Evolutionary conservation across 768 basidiomycete species (phyloP).

Genomic region (Cantharellus cinnabarinus): DNA sequence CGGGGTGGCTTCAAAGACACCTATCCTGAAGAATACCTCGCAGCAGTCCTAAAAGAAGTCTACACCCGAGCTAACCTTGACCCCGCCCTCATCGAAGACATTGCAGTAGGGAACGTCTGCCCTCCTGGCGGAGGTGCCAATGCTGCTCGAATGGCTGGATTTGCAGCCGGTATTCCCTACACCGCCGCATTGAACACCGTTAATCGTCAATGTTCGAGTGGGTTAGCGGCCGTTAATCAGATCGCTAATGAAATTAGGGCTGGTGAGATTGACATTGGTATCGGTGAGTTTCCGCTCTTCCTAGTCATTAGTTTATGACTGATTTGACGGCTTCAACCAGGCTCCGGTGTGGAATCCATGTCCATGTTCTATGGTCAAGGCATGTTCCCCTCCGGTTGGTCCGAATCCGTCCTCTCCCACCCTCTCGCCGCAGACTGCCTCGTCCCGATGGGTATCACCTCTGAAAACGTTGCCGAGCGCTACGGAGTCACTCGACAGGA

Average conservation of each 20-base stretch:
- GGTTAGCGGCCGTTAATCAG: conserved; percentile 60
- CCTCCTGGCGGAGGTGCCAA: conserved; percentile 68
- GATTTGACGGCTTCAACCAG: conserved; percentile 17
- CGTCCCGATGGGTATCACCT: conserved; percentile 82
- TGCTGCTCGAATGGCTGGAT: conserved; percentile 68
- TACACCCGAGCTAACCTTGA: conserved; percentile 48
- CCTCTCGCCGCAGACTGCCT: conserved; percentile 63
- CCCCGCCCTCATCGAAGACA: conserved; percentile 66
- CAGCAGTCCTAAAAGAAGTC: conserved; percentile 54
- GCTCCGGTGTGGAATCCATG: conserved; percentile 84
- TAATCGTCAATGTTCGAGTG: conserved; percentile 82
- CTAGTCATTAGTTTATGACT: background rate
- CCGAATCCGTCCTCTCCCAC: conserved; percentile 42
- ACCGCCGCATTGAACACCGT: conserved; percentile 58
- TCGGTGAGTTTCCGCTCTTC: conserved; percentile 32
- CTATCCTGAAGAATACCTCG: conserved; percentile 59
- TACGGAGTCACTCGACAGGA: conserved; percentile 48
- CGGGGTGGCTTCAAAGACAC: conserved; percentile 90
- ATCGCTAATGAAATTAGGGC: conserved; percentile 61
- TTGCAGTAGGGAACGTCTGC: conserved; percentile 74
- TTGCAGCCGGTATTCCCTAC: conserved; percentile 69
- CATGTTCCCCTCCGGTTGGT: conserved; percentile 35
- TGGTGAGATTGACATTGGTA: conserved; percentile 77
- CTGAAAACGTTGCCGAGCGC: conserved; percentile 75
- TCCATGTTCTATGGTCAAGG: conserved; percentile 48